These are phyloP conservation scores for Boechera retrofracta DNA, from an alignment of 345 rosid species.

Conservation along the genomic window DNA sequence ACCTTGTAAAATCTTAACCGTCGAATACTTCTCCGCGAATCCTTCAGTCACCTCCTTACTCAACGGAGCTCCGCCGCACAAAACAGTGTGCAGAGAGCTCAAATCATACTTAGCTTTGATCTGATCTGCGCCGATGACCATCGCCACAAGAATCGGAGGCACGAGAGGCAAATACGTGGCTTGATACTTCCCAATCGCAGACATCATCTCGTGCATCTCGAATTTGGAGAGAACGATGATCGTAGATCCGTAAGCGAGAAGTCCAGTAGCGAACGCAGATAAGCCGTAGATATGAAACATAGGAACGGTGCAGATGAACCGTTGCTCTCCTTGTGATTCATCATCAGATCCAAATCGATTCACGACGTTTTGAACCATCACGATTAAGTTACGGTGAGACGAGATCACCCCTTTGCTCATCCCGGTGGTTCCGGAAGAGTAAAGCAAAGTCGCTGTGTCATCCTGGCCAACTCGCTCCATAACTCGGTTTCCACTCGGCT, in stretches of 20 bases:
- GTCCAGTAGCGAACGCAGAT: conserved; percentile 74
- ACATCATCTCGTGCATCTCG: conserved; percentile 81
- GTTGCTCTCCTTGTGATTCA: conserved; percentile 55
- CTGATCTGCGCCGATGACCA: conserved; percentile 65
- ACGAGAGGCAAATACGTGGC: conserved; percentile 80
- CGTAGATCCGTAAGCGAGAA: conserved; percentile 76
- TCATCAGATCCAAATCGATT: conserved; percentile 53
- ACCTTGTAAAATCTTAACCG: conserved; percentile 68
- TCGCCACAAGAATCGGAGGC: conserved; percentile 78
- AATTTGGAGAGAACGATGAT: conserved; percentile 74
- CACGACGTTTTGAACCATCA: conserved; percentile 47
- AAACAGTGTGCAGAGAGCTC: conserved; percentile 60
- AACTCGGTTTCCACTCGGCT: conserved; percentile 49
- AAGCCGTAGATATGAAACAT: conserved; percentile 97
- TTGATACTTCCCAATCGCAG: conserved; percentile 58
- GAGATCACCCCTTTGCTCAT: conserved; percentile 89
- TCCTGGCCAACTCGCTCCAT: conserved; percentile 71
- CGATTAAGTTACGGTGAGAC: conserved; percentile 77
- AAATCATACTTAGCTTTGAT: conserved; percentile 62
- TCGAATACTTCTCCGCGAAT: conserved; percentile 64
- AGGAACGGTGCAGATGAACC: conserved; percentile 83
- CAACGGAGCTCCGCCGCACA: conserved; percentile 88
- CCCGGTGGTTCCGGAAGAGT: conserved; percentile 94
- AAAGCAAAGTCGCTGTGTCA: conserved; percentile 91
- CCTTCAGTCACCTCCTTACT: conserved; percentile 78